phyloP scores from a whole-genome alignment of 352 stramenopile species.

The Pythium diclinum region DNA sequence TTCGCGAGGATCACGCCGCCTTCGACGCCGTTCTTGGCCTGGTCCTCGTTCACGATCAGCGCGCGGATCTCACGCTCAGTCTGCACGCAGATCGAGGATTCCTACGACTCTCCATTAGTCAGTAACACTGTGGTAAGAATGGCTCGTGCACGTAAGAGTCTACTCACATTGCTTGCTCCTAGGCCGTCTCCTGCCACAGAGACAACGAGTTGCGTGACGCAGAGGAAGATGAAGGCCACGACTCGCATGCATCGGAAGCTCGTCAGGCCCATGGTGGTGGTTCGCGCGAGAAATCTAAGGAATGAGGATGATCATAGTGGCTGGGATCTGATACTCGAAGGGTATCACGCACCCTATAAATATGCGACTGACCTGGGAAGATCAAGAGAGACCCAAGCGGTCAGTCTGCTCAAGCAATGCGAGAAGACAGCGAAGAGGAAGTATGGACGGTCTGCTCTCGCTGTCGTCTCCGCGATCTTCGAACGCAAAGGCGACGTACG shows the following conservation, averaged over 20 bases:
- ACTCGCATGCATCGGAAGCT: neutral
- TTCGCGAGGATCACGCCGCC: constrained; percentile 45
- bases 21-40: constrained; percentile 59
- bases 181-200: constrained; percentile 25
- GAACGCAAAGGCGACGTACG: neutral
- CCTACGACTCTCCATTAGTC: constrained; percentile 13
- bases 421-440: neutral
- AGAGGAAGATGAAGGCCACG: neutral
- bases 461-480: constrained; percentile 15
- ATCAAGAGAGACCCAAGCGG: neutral
- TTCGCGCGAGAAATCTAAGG: neutral
- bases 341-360: neutral
- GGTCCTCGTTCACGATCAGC: constrained; percentile 53
- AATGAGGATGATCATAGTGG: neutral
- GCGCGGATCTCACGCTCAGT: constrained; percentile 46
- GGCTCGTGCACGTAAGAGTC: neutral
- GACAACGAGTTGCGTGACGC: neutral
- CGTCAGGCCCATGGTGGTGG: neutral
- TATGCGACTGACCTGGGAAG: neutral
- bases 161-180: constrained; percentile 31
- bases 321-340: neutral
- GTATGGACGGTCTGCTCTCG: constrained; percentile 26
- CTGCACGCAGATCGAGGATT: constrained; percentile 41
- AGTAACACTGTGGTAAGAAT: neutral
- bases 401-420: neutral